Percentiles rank a stretch among this genome's conserved stretches.
Conservation (phyloP, 2,329 filamentous ascomycete genomes). For the Fusarium clavum region DNA sequence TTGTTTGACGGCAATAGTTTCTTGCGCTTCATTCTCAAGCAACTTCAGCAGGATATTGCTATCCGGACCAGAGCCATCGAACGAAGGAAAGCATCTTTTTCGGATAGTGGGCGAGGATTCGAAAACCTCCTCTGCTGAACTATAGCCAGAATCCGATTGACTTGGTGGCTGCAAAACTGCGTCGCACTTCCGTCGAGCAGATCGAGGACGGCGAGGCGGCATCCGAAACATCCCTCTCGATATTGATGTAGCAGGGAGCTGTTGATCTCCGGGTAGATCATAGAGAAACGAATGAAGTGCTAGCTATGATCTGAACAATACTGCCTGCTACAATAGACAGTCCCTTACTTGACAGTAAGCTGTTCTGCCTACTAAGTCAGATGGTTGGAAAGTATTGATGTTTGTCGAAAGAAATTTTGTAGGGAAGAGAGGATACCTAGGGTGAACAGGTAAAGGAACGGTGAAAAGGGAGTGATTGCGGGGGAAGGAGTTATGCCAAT, state of each 20-base stretch:
- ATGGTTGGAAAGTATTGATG: conserved; percentile 38
- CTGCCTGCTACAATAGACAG: conserved; percentile 13
- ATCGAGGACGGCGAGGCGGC: conserved; percentile 18
- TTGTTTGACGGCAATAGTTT: not conserved
- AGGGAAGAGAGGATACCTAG: conserved; percentile 32
- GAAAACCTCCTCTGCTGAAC: conserved; percentile 42
- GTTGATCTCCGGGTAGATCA: not conserved
- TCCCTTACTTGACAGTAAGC: not conserved
- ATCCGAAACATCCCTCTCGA: conserved; percentile 24
- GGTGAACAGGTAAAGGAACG: conserved; percentile 26
- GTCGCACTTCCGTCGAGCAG: conserved; percentile 10
- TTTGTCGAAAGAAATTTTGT: conserved; percentile 33
- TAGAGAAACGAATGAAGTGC: conserved; percentile 39
- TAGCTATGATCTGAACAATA: conserved; percentile 29
- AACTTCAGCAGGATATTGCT: conserved; percentile 2
- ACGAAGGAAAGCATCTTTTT: conserved; percentile 5
- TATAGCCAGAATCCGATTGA: conserved; percentile 48
- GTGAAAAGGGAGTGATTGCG: conserved; percentile 1
- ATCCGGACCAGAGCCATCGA: conserved; percentile 38
- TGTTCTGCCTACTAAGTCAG: conserved; percentile 13
- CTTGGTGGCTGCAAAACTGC: conserved; percentile 22
- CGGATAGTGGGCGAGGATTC: conserved; percentile 5
- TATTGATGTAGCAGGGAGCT: not conserved
- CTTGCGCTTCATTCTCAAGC: conserved; percentile 7
- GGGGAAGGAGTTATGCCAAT: conserved; percentile 42